A percentile compares a stretch with the other conserved stretches of the same genome.
Evolutionary conservation across 768 basidiomycete genomes (phyloP).

Genomic region (Tylopilus cervinicoccineus): DNA sequence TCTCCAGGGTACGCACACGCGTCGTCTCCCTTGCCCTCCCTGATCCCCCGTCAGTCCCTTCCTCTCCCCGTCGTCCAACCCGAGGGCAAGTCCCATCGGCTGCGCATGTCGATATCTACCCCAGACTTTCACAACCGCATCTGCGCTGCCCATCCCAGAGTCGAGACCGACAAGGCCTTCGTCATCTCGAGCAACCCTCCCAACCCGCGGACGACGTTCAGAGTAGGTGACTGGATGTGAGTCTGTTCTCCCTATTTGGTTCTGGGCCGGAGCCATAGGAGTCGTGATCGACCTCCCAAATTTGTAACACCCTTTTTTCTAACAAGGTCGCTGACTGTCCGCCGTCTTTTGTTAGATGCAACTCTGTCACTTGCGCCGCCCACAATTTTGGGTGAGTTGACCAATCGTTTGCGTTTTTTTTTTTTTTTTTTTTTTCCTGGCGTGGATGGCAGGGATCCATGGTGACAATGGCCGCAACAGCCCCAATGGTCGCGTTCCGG

Average conservation of each 20-base stretch:
- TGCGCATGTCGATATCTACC: slow-evolving; percentile 34
- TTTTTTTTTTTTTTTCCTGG: not conserved
- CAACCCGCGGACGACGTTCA: slow-evolving; percentile 62
- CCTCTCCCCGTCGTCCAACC: slow-evolving; percentile 22
- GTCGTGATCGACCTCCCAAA: slow-evolving; percentile 14
- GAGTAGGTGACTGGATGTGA: slow-evolving; percentile 75
- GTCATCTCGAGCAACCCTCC: slow-evolving; percentile 68
- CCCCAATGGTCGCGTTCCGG: slow-evolving; percentile 15
- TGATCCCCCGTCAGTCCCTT: slow-evolving; percentile 10
- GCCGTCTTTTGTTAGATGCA: slow-evolving; percentile 46
- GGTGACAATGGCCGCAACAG: too few species aligned
- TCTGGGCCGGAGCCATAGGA: slow-evolving; percentile 13
- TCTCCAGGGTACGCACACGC: slow-evolving; percentile 18
- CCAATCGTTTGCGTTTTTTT: slow-evolving; percentile 9
- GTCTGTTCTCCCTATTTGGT: slow-evolving; percentile 34
- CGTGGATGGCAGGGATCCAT: too few species aligned
- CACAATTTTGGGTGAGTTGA: slow-evolving; percentile 88
- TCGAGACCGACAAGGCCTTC: slow-evolving; percentile 35
- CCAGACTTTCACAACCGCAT: slow-evolving; percentile 29
- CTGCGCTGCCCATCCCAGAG: slow-evolving; percentile 3
- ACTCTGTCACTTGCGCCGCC: slow-evolving; percentile 63
- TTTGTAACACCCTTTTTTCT: slow-evolving; percentile 4
- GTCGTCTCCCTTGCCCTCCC: not conserved
- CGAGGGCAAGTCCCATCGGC: slow-evolving; percentile 16
- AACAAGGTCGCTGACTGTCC: slow-evolving; percentile 3